Evolutionary conservation across 2,329 filamentous ascomycete species (phyloP).

Genomic region (Colletotrichum falcatum): DNA sequence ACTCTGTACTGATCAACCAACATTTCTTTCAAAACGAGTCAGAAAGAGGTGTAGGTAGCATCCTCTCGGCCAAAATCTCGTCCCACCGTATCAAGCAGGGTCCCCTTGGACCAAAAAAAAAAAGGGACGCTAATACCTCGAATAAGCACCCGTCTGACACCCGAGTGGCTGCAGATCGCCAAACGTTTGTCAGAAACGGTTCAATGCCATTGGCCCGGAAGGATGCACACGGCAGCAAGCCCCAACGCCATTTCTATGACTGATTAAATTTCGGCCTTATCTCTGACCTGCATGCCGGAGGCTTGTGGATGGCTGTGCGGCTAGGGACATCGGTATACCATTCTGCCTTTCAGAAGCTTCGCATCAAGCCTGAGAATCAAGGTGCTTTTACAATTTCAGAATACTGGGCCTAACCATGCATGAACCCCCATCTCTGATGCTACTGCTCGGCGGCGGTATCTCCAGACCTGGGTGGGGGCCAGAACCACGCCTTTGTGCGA

Average conservation of each 20-base stretch:
- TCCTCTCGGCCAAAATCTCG: background rate
- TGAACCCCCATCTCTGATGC: too few relatives aligned
- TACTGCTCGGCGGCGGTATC: too few relatives aligned
- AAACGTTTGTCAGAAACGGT: slow-evolving; percentile 1
- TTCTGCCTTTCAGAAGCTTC: slow-evolving; percentile 14
- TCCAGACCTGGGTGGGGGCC: slow-evolving; percentile 21
- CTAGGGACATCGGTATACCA: background rate
- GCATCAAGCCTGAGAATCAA: background rate
- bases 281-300: slow-evolving; percentile 18
- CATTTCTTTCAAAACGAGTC: background rate
- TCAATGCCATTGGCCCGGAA: slow-evolving; percentile 6
- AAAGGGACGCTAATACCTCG: slow-evolving; percentile 4
- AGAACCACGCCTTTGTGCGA: slow-evolving; percentile 15
- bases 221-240: slow-evolving; percentile 2
- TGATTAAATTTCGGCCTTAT: slow-evolving; percentile 41
- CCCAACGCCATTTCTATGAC: slow-evolving; percentile 38
- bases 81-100: background rate
- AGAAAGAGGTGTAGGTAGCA: background rate
- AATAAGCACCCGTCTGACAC: slow-evolving; percentile 23
- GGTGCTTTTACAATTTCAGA: background rate
- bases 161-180: slow-evolving; percentile 28
- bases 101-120: background rate
- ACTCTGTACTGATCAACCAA: background rate
- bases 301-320: background rate
- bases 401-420: background rate